Base-by-base conservation (phyloP, 306 rosid species). In the Arachis hypogaea region DNA sequence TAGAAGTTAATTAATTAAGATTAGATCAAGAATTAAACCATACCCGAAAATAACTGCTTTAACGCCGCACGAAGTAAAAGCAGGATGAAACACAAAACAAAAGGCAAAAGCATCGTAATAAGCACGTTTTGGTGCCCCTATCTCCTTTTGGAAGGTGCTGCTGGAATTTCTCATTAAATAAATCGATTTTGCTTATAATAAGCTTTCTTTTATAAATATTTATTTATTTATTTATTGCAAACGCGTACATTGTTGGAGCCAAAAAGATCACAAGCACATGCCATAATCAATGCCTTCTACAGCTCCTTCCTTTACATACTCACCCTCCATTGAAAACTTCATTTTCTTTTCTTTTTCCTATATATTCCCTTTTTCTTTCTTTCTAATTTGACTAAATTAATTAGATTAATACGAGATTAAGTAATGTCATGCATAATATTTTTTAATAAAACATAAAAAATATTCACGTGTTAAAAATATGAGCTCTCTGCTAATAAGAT, bases 231-330 rank as follows among this genome's bases (percentile, higher is more conserved):
- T 63, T 84, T 28, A 77, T 73, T 69, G 60, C 59, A 42, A 58
- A 79, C 83, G 85, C 86, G 86, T 47, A 57, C 44, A 2, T 52
- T 70, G 86, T 63, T 33, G 30, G 62, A 50, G 68, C 72, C 81
- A 62, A 50, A 70, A 78, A 73, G 80, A 78, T 79, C 80, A 62
- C 73, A 44, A 74, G 43, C 92, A 86, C 92, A 76, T 83, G 93
- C 65, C 5, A 59, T 77, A 74, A 85, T 88, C 91, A 88, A 87
- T 84, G 80, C 85, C 18, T 42, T 81, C 76, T 77, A 67, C 85
- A 44, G 5, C 71, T 73, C 66, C 79, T 9, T 46, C 57, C 66
- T 49, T 12, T 69, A 54, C 49, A 14, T 63, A 69, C 75, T 49
- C 55, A 10, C 55, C 28, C 57, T 4, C 6, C 29, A 52, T 52